Evolutionary conservation across 1,284 basidiomycete species (phyloP).

Genomic region (Ganoderma resinaceum): DNA sequence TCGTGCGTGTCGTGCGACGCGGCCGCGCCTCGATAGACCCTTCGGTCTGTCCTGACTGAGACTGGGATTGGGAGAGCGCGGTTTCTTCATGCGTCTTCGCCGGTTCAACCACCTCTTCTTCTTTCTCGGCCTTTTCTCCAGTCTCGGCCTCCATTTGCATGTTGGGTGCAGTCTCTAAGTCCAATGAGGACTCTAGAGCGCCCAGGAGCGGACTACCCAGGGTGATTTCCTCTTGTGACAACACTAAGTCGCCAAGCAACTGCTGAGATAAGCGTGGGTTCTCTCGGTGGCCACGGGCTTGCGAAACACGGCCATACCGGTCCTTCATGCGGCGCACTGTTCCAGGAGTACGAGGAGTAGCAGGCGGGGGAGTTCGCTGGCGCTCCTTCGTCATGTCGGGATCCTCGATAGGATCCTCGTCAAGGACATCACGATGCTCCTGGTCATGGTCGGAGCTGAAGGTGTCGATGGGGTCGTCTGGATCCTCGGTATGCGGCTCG

Average conservation of each 20-base stretch:
- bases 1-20: conserved; percentile 21
- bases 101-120: conserved; percentile 10
- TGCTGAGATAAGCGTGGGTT: conserved; percentile 16
- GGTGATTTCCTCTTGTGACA: conserved; percentile 9
- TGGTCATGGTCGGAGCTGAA: conserved; percentile 25
- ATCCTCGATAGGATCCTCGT: conserved; percentile 31
- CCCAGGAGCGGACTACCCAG: conserved; percentile 20
- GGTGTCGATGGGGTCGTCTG: conserved; percentile 33
- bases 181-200: conserved; percentile 1
- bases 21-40: conserved; percentile 10
- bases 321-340: conserved; percentile 46
- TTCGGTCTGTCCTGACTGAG: conserved; percentile 8
- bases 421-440: conserved; percentile 11
- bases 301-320: conserved; percentile 40
- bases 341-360: conserved; percentile 37
- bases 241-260: conserved; percentile 5
- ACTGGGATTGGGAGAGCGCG: conserved; percentile 3
- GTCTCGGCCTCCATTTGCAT: neutral
- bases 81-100: neutral
- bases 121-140: neutral
- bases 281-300: conserved; percentile 6
- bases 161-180: neutral
- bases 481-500: conserved; percentile 23
- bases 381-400: conserved; percentile 39
- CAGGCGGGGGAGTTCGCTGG: conserved; percentile 29